Evolutionary conservation across 2,329 filamentous ascomycete genomes (phyloP), one percentile per base, ranked within the genome.

Genomic region (Penicillium sp.): DNA sequence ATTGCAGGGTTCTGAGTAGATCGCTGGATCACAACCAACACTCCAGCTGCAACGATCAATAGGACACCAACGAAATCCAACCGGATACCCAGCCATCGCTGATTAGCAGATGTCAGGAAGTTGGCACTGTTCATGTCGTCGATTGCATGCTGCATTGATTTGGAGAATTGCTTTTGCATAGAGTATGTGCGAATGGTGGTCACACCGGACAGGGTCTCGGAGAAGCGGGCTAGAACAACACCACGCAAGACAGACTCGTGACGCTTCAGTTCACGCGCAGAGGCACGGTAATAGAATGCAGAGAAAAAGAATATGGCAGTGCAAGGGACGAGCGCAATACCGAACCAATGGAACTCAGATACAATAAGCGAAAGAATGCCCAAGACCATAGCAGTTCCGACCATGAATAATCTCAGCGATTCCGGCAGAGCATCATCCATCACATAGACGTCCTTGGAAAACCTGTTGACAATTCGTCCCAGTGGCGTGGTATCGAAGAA

Each of bases 401-500:
- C 83, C 29, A 84, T 76, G 31, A 87, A 81, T 63, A 86, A 84
- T 7, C 81, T 81, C 63, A 90, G 73, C 51, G 88, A 84, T 64
- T 83, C 82, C 8, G 85, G 83, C 50, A 91, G 75, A 35, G 84
- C 80, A 33, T 82, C 86, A 72, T 93, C 90, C 45, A 93, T 82
- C 29, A 86, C 82, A 63, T 87, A 85, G 70, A 93, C 90, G 73
- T 93, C 90, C 5, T 86, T 81, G 0, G 89, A 90, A 70, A 92
- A 90, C 1, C 90, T 83, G 74, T 93, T 93, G 29, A 92, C 78
- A 31, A 93, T 84, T 37, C 90, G 84, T 3, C 90, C 90, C 1
- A 91, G 79, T 0, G 90, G 90, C 0, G 91, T 87, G 0, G 89
- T 92, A 67, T 93, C 90, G 41, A 93, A 82, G 88, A 89, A 91